A percentile compares a stretch with the other conserved stretches of the same genome.
phyloP scores from a whole-genome alignment of 1,284 basidiomycete species.

The Pterula multifida region DNA sequence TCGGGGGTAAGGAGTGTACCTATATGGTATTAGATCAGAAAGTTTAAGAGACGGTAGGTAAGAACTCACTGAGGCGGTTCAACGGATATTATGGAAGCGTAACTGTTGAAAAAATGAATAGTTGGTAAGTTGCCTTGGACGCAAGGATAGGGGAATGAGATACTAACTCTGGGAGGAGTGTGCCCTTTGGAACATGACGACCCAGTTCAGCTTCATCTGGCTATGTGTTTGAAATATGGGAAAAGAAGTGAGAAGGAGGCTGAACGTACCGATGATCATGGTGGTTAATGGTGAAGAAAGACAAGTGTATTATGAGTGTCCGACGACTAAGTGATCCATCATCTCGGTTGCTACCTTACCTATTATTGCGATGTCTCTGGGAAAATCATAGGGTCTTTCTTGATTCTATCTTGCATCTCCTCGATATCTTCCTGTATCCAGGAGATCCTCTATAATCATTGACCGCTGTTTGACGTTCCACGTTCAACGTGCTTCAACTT shows the following conservation, averaged over 20 bases:
- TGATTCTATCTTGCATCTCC: too few relatives aligned
- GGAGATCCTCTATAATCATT: too few relatives aligned
- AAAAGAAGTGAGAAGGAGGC: neutral
- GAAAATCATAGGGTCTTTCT: too few relatives aligned
- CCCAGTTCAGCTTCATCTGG: neutral
- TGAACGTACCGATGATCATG: neutral
- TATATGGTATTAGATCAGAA: neutral
- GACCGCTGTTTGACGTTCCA: too few relatives aligned
- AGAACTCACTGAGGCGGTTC: neutral
- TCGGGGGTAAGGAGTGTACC: slow-evolving; percentile 9
- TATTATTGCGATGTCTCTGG: too few relatives aligned
- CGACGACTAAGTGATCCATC: too few relatives aligned
- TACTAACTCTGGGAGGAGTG: neutral
- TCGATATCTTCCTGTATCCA: too few relatives aligned
- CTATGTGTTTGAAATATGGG: neutral
- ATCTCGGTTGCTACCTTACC: too few relatives aligned
- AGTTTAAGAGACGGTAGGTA: neutral
- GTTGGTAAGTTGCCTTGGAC: neutral
- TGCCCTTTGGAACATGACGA: neutral
- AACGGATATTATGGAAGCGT: neutral
- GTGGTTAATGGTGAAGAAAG: neutral
- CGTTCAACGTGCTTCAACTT: too few relatives aligned
- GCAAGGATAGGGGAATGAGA: neutral
- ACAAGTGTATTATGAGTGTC: too few relatives aligned
- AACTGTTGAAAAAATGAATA: neutral